Conservation (phyloP, 805 yeast species). For the Blastobotrys muscicola region DNA sequence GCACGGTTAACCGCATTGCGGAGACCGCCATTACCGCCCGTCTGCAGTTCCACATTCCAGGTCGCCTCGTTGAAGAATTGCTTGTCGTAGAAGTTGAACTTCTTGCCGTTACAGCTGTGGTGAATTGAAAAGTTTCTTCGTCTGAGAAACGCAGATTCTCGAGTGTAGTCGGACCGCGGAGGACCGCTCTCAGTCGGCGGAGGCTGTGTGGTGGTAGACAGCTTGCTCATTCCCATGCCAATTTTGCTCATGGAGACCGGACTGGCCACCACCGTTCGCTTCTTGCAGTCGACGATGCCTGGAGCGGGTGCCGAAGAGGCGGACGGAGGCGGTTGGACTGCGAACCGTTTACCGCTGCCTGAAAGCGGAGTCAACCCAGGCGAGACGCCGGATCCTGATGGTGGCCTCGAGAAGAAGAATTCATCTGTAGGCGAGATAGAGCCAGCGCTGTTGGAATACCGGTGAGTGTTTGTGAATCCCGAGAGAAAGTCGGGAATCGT, state of each 20-base stretch:
- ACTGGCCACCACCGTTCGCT: not conserved
- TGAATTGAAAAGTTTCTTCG: no score
- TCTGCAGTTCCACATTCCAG: slow-evolving; percentile 63
- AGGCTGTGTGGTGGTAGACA: not conserved
- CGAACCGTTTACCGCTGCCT: not conserved
- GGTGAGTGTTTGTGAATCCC: not conserved
- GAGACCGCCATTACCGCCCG: slow-evolving; percentile 80
- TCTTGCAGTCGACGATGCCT: not conserved
- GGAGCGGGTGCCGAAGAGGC: not conserved
- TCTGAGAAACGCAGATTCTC: not conserved
- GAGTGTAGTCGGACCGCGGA: not conserved
- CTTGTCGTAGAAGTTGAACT: not conserved
- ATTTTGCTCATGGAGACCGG: not conserved
- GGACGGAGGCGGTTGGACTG: not conserved
- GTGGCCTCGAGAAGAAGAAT: slow-evolving; percentile 5
- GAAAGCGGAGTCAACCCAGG: slow-evolving; percentile 1
- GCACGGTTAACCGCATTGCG: slow-evolving; percentile 73
- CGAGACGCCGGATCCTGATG: not conserved
- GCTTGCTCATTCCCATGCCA: not conserved
- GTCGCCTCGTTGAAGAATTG: slow-evolving; percentile 39
- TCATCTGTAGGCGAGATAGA: slow-evolving; percentile 2
- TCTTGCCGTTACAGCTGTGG: slow-evolving; percentile 1
- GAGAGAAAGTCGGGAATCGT: slow-evolving; percentile 7
- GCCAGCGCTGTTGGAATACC: not conserved
- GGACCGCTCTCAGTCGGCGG: not conserved